Evolutionary conservation across 305 asterid genomes (phyloP).

Genomic region (Rubia tinctorum): DNA sequence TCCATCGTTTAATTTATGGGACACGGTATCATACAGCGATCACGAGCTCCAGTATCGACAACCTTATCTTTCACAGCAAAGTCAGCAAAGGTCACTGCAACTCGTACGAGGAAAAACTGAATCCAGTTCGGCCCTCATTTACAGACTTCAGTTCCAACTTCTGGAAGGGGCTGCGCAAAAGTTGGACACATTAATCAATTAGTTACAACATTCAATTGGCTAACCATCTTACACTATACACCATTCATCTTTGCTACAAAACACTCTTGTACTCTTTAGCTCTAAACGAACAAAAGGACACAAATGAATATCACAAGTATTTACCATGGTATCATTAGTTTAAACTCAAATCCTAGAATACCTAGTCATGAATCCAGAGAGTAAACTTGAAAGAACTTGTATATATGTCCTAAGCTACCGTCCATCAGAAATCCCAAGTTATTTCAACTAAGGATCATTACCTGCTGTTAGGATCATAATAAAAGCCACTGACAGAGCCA

Average conservation of each 20-base stretch:
- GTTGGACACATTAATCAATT: neutral
- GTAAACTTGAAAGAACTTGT: neutral
- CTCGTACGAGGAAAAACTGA: conserved; percentile 86
- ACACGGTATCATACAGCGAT: neutral
- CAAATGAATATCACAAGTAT: neutral
- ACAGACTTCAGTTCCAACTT: conserved; percentile 82
- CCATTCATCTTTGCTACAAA: neutral
- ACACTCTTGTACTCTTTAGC: neutral
- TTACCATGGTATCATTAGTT: neutral
- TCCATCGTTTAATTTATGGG: neutral
- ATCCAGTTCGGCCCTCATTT: conserved; percentile 74
- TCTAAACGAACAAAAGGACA: neutral
- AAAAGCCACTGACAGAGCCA: conserved; percentile 92
- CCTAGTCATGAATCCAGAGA: neutral
- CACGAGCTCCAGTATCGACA: neutral
- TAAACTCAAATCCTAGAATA: neutral
- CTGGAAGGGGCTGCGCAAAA: conserved; percentile 81
- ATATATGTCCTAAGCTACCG: neutral
- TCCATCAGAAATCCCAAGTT: neutral
- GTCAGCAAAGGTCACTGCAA: conserved; percentile 39
- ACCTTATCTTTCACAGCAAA: neutral
- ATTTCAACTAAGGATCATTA: conserved; percentile 12
- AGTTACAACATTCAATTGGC: neutral
- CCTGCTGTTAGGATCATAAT: conserved; percentile 99
- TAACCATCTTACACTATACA: neutral